Base-by-base conservation (phyloP, 768 basidiomycete species). In the Lanmaoa rubissima region DNA sequence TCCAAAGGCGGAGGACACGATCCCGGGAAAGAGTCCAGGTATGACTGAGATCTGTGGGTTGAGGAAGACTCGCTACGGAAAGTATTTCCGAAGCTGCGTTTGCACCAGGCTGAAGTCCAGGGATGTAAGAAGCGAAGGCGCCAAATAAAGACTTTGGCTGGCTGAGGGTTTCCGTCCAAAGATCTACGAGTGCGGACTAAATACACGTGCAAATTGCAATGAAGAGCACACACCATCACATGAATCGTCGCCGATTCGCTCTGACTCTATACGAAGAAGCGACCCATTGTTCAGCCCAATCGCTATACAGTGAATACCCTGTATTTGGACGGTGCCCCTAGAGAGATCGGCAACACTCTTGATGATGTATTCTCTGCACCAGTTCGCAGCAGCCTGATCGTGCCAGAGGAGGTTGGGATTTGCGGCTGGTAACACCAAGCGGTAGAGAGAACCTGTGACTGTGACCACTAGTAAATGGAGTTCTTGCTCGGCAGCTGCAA, bases 21-120 rank as follows among this genome's bases (percentile, higher is more conserved):
- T 97, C 93, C 53, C 93, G 80, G 10, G 94, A 94, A 41, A 98
- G 79, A 1, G 93, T 87, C 83, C 92, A 96, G 21, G 88, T 75
- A 63, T 90, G 79, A 36, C 79, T 81, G 54, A 89, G 78, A 66
- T 90, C 88, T 14, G 87, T 88, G 17, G 89, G 89, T 73, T 85
- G 88, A 41, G 88, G 83, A 69, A 86, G 81, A 43, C 84, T 85
- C 7, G 90, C 82, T 40, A 92, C 76, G 43, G 89, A 84, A 46
- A 94, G 76, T 48, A 90, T 84, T 57, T 88, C 83, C 19, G 82
- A 75, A 7, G 79, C 78, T 48, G 78, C 73, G 34, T 80, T 68
- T 34, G 76, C 66, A 35, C 77, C 65, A 26, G 82, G 73, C 45
- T 81, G 76, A 47, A 83, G 68, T 6, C 76, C 71, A 21, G 85